Conservation (phyloP, 2,329 filamentous ascomycete species). For the Aspergillus neotritici region DNA sequence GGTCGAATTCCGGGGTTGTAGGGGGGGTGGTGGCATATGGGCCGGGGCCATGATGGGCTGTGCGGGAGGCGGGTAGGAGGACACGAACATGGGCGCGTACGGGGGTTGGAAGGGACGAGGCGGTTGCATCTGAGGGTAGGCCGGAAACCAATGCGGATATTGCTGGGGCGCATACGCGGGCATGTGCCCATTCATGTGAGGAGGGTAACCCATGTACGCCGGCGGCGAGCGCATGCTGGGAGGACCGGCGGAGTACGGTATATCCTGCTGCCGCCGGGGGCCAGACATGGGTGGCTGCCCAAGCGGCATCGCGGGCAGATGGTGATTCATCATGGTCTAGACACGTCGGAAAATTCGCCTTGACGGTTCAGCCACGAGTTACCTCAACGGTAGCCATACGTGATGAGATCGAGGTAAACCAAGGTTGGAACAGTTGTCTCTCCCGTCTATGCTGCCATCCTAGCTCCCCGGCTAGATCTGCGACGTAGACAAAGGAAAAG, state of each 20-base stretch:
- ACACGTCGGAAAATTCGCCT: constrained; percentile 26
- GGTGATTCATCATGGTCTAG: constrained; percentile 42
- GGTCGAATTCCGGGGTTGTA: constrained; percentile 35
- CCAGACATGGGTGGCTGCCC: constrained; percentile 48
- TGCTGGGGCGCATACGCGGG: constrained; percentile 40
- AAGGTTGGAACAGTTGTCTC: constrained; percentile 13
- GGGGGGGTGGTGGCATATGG: constrained; percentile 31
- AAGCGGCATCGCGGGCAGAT: constrained; percentile 41
- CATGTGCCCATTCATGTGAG: constrained; percentile 51
- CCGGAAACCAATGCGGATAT: constrained; percentile 44
- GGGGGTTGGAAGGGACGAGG: constrained; percentile 37
- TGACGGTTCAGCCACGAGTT: constrained; percentile 35
- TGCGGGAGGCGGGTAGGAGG: constrained; percentile 36
- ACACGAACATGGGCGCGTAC: constrained; percentile 41
- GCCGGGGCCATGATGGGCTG: constrained; percentile 37
- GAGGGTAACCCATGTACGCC: constrained; percentile 54
- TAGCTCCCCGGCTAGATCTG: constrained; percentile 18
- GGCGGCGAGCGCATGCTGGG: constrained; percentile 54
- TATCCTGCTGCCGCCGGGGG: constrained; percentile 43
- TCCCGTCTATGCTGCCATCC: constrained; percentile 34
- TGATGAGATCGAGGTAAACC: constrained; percentile 19
- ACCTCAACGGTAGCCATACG: constrained; percentile 39
- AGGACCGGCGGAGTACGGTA: constrained; percentile 38
- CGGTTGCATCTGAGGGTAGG: constrained; percentile 37
- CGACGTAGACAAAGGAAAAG: constrained; percentile 3